Evolutionary conservation across 2,329 filamentous ascomycete genomes (phyloP), one percentile per base, ranked within the genome.

Genomic region (Paradendryphiella salina): DNA sequence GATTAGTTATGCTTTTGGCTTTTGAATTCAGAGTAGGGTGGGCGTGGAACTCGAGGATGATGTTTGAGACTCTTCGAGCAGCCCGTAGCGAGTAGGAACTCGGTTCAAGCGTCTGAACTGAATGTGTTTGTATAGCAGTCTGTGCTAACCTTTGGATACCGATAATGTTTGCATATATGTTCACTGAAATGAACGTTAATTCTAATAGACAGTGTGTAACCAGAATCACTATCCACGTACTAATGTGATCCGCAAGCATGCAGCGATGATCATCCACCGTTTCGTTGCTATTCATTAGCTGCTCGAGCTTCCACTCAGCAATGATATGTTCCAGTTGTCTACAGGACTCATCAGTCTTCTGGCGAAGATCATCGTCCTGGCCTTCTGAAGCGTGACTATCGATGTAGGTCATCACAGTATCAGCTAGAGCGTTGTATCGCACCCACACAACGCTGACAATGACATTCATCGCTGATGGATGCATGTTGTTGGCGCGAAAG

Each of bases 111-210:
- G 42, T 17, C 13, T 33, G 29, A 2, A 23, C 38, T 11, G 28
- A 33, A 15, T 33, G n/a, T 2, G 14, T 15, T 2, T 29, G 39
- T 21, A 42, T 17, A 5, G 28, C 29, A 14, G 39, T 32, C 11
- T 50, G 60, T 5, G 49, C 50, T 15, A 65, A 26, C 11, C 63
- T 54, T 44, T 63, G 57, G 6, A 68, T 45, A 0, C 65, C 65
- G n/a, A 69, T 61, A 2, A 68, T 67, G 23, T 58, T 53, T 11
- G 61, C 55, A 14, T 62, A 62, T 1, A 63, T 53, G 35, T 56
- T 64, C 59, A 67, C 63, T 52, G 36, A 8, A 9, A 17, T 28
- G 1, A 26, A 14, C 20, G 18, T 45, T 3, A 39, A 45, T 13
- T 35, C 5, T 21, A 5, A 9, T 9, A n/a, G 9, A 5, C 18